Evolutionary conservation across 306 rosid genomes (phyloP), one percentile per base, ranked within the genome.

Genomic region (Vicia villosa): DNA sequence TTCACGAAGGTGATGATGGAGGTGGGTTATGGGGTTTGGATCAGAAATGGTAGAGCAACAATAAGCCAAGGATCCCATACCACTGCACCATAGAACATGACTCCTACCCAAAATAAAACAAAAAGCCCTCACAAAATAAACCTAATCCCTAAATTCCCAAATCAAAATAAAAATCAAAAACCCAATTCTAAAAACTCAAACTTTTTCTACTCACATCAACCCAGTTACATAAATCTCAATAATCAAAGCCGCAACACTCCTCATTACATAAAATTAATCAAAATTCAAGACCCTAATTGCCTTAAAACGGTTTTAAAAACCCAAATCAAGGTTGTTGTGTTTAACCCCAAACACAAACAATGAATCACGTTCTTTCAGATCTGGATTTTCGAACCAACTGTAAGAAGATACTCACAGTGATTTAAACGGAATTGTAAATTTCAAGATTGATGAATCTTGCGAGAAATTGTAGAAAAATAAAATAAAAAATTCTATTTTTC

Each of bases 21-120:
- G n/a, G n/a, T n/a, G n/a, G n/a, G n/a, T n/a, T n/a, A n/a, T n/a
- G n/a, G n/a, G n/a, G n/a, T n/a, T n/a, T n/a, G n/a, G n/a, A n/a
- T n/a, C n/a, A n/a, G n/a, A n/a, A n/a, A n/a, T n/a, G n/a, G n/a
- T n/a, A n/a, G 97, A 61, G 94, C 93, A 87, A 87, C 90, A 82
- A 95, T 91, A 54, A 91, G 96, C 95, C 88, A 87, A 76, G 99
- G 99, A 77, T 95, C 97, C 99, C 99, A 95, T 69, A 80, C 95
- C 60, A 80, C 74, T 38, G 96, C 20, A 73, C 99, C 99, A 85
- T 91, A 95, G 91, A 95, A 95, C 99, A 95, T 95, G 89, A 73
- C 87, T 74, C 68, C 84, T 19, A 67, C 42, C 62, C 61, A 7
- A 63, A 41, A 43, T 26, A 22, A 56, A 26, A 54, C n/a, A n/a